Evolutionary conservation across 1,139 yeast species (phyloP), one percentile per base, ranked within the genome.

Genomic region (Sugiyamaella neomexicana): DNA sequence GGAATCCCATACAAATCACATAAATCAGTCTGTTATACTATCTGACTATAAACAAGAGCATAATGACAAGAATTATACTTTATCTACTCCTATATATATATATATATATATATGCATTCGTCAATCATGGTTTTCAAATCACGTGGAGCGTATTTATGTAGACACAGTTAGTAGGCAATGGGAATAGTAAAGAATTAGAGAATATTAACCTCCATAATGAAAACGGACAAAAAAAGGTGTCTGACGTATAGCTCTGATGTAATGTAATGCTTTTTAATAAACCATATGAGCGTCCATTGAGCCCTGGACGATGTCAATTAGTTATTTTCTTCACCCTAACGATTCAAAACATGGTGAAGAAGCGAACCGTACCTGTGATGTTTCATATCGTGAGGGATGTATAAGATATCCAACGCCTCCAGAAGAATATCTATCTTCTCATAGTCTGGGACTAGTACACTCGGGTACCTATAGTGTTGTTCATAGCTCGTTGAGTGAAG

Each of bases 371-470:
- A 15, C 45, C 4, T 31, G 40, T 27, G 51, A 39, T 2, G 39
- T 47, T 7, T 31, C 51, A 25, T 47, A 47, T 29, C 38, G 51
- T 20, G 46, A 47, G 12, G 51, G 51, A 8, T 47, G 45, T 31
- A 41, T 47, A 20, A 13, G 51, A 40, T 47, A 47, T 39, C 51
- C 51, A 12, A 47, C 51, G 1, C 51, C 51, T 4, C 51, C 51
- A 7, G 44, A 31, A 16, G 51, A 47, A 32, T 39, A 47, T 20
- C 23, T 9, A 32, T 39, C 51, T 8, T 15, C 50, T 13, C 13
- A 20, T 13, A 23, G 23, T 15, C 15, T 15, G 9, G 8, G 23
- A 20, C 27, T 27, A n/a, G 8, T 36, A 20, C 27, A 16, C 5
- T n/a, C 29, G 16, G 5, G 29, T 10, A 16, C 36, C 9, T 34